These are phyloP conservation scores for Ajuga reptans DNA, from an alignment of 305 asterid genomes.

Conservation along the genomic window DNA sequence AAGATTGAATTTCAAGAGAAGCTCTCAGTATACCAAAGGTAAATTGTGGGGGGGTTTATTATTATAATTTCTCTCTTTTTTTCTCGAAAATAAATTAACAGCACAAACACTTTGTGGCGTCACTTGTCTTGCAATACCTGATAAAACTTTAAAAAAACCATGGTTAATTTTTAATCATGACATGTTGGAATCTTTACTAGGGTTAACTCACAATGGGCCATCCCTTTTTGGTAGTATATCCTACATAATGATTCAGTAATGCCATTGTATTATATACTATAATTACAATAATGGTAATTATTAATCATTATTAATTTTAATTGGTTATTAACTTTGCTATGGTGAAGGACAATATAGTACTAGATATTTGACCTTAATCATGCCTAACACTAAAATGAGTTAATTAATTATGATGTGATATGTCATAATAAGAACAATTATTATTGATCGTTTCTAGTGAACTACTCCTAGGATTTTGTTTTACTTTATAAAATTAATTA, in stretches of 20 bases:
- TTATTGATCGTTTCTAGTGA: too few relatives aligned
- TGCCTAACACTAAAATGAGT: too few relatives aligned
- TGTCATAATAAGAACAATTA: too few relatives aligned
- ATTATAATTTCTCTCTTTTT: neutral
- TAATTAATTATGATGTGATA: too few relatives aligned
- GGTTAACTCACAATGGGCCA: slow-evolving; percentile 10
- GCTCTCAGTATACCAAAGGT: slow-evolving; percentile 1
- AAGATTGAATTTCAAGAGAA: slow-evolving; percentile 22
- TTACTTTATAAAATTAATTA: too few relatives aligned
- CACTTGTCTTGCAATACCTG: neutral
- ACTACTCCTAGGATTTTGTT: too few relatives aligned
- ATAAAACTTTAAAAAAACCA: slow-evolving; percentile 18
- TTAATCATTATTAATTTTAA: too few relatives aligned
- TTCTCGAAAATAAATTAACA: neutral
- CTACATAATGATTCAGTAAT: neutral
- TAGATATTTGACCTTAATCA: too few relatives aligned
- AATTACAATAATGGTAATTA: too few relatives aligned
- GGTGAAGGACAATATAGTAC: too few relatives aligned
- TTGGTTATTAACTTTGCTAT: too few relatives aligned
- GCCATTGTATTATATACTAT: too few relatives aligned
- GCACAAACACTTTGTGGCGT: neutral
- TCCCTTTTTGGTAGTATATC: neutral
- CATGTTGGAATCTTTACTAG: slow-evolving; percentile 8
- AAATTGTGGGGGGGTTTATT: neutral
- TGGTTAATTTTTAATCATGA: slow-evolving; percentile 20